Percentiles rank a stretch among this genome's conserved stretches.
These are phyloP conservation scores for Boletus vinaceobasis DNA, from an alignment of 768 basidiomycete genomes.

Conservation along the genomic window DNA sequence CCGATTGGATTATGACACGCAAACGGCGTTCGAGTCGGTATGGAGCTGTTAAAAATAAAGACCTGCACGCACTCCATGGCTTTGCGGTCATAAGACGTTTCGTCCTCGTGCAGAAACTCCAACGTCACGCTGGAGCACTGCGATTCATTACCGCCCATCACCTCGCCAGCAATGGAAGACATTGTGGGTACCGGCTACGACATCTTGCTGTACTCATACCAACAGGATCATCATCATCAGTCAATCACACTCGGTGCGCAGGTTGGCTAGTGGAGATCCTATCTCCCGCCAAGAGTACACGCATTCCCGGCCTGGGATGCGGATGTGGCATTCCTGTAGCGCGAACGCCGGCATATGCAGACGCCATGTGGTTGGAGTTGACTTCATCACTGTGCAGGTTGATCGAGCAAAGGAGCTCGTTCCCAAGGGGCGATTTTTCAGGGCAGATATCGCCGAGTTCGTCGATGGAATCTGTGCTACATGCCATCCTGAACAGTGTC, in stretches of 20 bases:
- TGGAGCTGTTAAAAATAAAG: not conserved
- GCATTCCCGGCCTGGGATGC: constrained; percentile 7
- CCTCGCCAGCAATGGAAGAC: constrained; percentile 6
- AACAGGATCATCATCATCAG: not conserved
- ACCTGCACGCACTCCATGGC: not conserved
- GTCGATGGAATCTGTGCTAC: not conserved
- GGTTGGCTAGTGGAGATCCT: not conserved
- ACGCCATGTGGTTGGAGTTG: constrained; percentile 4
- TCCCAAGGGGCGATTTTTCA: constrained; percentile 1
- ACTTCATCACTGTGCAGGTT: constrained; percentile 8
- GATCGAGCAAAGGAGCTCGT: constrained; percentile 6
- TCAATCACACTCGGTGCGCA: constrained; percentile 1
- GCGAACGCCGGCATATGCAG: constrained; percentile 1
- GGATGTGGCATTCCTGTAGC: constrained; percentile 8
- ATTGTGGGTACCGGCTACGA: constrained; percentile 3
- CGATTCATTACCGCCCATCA: constrained; percentile 23
- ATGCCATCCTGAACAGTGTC: not conserved
- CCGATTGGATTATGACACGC: not conserved
- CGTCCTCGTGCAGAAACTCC: not conserved
- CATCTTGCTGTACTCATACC: constrained; percentile 1
- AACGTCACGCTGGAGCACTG: not conserved
- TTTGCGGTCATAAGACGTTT: constrained; percentile 5
- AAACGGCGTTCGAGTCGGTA: constrained; percentile 1
- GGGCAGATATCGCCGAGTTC: constrained; percentile 5
- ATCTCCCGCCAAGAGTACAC: not conserved